A percentile compares a stretch with the other conserved stretches of the same genome.
phyloP scores from a whole-genome alignment of 352 stramenopile species.

The Globisporangium heterothallicum region DNA sequence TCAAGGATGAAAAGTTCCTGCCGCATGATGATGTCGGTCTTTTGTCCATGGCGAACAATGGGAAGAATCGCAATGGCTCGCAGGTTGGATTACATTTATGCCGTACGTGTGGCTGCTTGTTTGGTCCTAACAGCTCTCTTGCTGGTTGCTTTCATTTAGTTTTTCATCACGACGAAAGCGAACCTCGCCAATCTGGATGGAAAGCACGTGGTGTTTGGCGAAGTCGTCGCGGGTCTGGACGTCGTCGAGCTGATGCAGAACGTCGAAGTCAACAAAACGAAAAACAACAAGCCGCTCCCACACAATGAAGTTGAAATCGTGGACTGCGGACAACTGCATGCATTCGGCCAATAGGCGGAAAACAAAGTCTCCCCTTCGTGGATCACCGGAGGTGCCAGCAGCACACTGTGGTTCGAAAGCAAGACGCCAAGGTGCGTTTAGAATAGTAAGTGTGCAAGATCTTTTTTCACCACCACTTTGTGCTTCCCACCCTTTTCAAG shows the following conservation, averaged over 20 bases:
- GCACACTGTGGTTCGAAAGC: too few relatives aligned
- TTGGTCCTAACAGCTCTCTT: neutral
- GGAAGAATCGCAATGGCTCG: slow-evolving; percentile 65
- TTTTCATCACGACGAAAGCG: slow-evolving; percentile 76
- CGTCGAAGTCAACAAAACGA: slow-evolving; percentile 43
- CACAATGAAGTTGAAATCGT: slow-evolving; percentile 59
- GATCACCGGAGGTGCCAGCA: too few relatives aligned
- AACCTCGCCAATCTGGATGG: slow-evolving; percentile 78
- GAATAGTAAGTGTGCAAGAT: slow-evolving; percentile 62
- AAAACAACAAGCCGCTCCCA: slow-evolving; percentile 40
- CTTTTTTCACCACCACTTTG: slow-evolving; percentile 56
- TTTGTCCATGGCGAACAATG: slow-evolving; percentile 80
- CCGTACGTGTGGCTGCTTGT: neutral
- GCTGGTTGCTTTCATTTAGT: slow-evolving; percentile 22
- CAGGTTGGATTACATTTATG: slow-evolving; percentile 30
- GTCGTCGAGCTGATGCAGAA: slow-evolving; percentile 66
- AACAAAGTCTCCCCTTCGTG: too few relatives aligned
- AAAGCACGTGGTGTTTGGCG: slow-evolving; percentile 97
- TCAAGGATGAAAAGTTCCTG: slow-evolving; percentile 78
- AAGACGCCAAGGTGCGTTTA: slow-evolving; percentile 11
- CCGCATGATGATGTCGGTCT: slow-evolving; percentile 67
- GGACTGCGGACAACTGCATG: slow-evolving; percentile 53
- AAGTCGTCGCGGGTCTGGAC: slow-evolving; percentile 82
- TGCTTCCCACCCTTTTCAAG: slow-evolving; percentile 34
- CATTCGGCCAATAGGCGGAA: neutral